These are phyloP conservation scores for Cercospora zeina DNA, from an alignment of 2,329 filamentous ascomycete species.

Conservation along the genomic window DNA sequence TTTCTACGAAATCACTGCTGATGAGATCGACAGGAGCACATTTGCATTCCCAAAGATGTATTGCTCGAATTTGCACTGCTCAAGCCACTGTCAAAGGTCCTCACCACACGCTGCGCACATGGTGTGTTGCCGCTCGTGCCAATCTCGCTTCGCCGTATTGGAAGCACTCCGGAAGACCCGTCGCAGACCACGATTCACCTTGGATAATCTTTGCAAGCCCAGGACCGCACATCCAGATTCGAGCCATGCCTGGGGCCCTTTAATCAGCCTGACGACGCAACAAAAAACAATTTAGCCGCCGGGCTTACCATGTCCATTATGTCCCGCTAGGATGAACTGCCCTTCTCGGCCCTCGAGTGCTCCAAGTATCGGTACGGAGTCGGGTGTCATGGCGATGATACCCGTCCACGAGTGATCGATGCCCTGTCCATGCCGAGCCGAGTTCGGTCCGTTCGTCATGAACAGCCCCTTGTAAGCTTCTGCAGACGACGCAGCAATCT, in stretches of 20 bases:
- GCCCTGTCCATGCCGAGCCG: conserved; percentile 46
- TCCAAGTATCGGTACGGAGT: conserved; percentile 53
- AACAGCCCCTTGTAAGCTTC: conserved; percentile 43
- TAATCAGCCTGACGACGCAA: not conserved
- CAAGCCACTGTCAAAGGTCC: not conserved
- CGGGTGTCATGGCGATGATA: conserved; percentile 50
- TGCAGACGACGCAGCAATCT: conserved; percentile 45
- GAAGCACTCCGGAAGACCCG: conserved; percentile 32
- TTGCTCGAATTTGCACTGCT: not conserved
- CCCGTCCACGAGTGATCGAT: conserved; percentile 52
- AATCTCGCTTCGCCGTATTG: conserved; percentile 27
- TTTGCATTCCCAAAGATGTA: not conserved
- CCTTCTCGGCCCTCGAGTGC: conserved; percentile 45
- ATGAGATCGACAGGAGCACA: not conserved
- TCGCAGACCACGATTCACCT: conserved; percentile 32
- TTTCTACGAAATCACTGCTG: not conserved
- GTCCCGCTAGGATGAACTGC: conserved; percentile 54
- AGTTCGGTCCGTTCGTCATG: conserved; percentile 29
- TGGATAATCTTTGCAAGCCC: conserved; percentile 48
- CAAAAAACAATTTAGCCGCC: not conserved
- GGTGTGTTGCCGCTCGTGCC: conserved; percentile 19
- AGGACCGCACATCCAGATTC: conserved; percentile 52
- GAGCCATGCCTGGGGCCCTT: conserved; percentile 41
- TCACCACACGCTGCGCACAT: conserved; percentile 29
- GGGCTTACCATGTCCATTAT: conserved; percentile 44